Percentiles rank a stretch among this genome's conserved stretches.
phyloP scores from a whole-genome alignment of 441 rosid species.

The Gossypium davidsonii region DNA sequence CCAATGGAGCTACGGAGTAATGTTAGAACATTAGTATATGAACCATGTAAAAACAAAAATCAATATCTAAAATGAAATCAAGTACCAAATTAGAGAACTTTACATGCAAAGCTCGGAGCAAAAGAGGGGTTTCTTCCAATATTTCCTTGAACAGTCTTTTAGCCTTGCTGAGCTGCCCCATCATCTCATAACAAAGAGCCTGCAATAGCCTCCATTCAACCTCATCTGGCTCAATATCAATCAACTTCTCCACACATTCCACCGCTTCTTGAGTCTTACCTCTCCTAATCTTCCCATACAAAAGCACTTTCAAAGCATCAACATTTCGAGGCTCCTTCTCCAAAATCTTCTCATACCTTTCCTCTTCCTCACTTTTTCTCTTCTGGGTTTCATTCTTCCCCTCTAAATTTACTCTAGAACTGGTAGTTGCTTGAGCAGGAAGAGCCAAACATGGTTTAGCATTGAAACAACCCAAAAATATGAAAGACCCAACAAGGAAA shows the following conservation, averaged over 20 bases:
- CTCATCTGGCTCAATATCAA: constrained; percentile 54
- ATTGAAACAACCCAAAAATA: constrained; percentile 43
- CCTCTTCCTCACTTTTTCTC: constrained; percentile 39
- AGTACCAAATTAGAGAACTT: constrained; percentile 19
- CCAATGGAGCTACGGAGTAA: background rate
- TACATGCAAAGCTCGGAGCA: constrained; percentile 89
- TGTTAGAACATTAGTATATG: background rate
- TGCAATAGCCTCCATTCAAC: constrained; percentile 88
- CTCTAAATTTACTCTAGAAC: constrained; percentile 18
- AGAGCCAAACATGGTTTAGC: constrained; percentile 43
- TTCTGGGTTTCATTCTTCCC: constrained; percentile 29
- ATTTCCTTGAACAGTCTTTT: constrained; percentile 58
- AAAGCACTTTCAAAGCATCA: constrained; percentile 62
- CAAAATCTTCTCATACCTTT: constrained; percentile 53
- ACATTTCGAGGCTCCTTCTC: constrained; percentile 62
- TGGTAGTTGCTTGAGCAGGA: constrained; percentile 23
- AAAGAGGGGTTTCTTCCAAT: constrained; percentile 61
- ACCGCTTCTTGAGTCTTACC: constrained; percentile 61
- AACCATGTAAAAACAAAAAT: background rate
- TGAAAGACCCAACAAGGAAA: constrained; percentile 50
- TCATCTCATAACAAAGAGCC: constrained; percentile 76
- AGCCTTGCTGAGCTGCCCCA: constrained; percentile 64
- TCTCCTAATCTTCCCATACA: constrained; percentile 71
- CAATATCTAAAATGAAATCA: background rate
- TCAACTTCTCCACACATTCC: constrained; percentile 53